Conservation (phyloP, 768 basidiomycete genomes). For the Mycena galopus region DNA sequence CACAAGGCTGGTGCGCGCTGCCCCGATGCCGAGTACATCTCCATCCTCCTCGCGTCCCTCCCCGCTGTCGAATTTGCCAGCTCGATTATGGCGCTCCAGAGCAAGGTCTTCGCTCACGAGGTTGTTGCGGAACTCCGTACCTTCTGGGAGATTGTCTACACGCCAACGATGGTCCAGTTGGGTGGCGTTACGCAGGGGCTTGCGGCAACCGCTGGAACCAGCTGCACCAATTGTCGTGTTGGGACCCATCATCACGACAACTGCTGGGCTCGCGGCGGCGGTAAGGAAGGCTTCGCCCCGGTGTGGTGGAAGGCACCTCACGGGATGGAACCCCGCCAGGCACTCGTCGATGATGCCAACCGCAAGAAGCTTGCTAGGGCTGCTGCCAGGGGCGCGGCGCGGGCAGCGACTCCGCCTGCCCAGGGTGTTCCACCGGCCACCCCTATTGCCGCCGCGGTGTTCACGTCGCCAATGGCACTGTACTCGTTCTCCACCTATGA, state of each 20-base stretch:
- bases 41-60: constrained; percentile 20
- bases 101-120: not conserved
- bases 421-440: not conserved
- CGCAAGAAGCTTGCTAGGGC: not conserved
- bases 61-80: constrained; percentile 9
- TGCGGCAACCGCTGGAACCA: not conserved
- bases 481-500: constrained; percentile 5
- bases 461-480: constrained; percentile 14
- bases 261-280: constrained; percentile 46
- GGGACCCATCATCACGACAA: constrained; percentile 34
- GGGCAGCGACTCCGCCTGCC: not conserved
- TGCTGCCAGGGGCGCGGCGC: not conserved
- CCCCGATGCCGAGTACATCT: constrained; percentile 2
- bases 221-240: constrained; percentile 38
- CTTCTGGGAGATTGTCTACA: not conserved
- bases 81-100: constrained; percentile 6
- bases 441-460: not conserved
- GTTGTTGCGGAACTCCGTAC: not conserved
- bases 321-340: not conserved
- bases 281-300: constrained; percentile 38
- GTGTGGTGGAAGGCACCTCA: too few relatives aligned
- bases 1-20: not conserved
- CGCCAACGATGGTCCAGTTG: not conserved
- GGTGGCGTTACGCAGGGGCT: not conserved
- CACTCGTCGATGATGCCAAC: not conserved